Conservation (phyloP, 106 monocot species). For the Alisma plantagoaquatica region DNA sequence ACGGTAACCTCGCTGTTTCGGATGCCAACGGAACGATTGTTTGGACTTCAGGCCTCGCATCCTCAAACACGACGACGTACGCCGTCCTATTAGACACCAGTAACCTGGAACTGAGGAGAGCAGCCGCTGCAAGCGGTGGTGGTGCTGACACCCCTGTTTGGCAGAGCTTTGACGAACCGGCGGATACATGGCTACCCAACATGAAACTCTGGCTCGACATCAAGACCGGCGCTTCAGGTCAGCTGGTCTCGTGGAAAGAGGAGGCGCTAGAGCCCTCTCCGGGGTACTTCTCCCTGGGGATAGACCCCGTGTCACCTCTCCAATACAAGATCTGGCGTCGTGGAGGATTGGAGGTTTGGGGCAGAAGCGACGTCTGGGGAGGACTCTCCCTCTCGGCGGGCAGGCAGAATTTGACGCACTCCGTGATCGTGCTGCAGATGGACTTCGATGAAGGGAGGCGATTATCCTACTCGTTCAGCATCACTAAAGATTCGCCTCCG, state of each 20-base stretch:
- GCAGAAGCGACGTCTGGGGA: not conserved
- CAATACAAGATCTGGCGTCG: constrained; percentile 10
- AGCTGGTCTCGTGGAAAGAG: constrained; percentile 18
- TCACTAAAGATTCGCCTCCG: not conserved
- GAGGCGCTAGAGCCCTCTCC: constrained; percentile 7
- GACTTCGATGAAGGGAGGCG: not conserved
- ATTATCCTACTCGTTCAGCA: not conserved
- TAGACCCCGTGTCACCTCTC: not conserved
- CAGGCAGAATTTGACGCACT: not conserved
- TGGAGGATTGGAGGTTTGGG: not conserved
- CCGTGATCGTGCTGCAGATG: not conserved
- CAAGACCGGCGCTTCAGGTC: too few relatives aligned
- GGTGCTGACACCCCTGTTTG: not conserved
- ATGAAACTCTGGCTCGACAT: too few relatives aligned
- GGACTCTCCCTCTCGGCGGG: not conserved
- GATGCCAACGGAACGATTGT: not conserved
- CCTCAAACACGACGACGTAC: not conserved
- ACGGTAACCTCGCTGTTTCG: constrained; percentile 26
- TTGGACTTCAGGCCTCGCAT: constrained; percentile 20
- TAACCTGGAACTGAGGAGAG: constrained; percentile 25
- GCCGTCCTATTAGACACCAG: constrained; percentile 14
- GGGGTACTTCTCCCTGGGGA: constrained; percentile 12
- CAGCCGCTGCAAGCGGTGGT: too few relatives aligned
- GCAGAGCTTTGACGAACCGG: constrained; percentile 18
- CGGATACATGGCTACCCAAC: constrained; percentile 5